phyloP scores from a whole-genome alignment of 768 basidiomycete species.

The Trametopsis cervina region DNA sequence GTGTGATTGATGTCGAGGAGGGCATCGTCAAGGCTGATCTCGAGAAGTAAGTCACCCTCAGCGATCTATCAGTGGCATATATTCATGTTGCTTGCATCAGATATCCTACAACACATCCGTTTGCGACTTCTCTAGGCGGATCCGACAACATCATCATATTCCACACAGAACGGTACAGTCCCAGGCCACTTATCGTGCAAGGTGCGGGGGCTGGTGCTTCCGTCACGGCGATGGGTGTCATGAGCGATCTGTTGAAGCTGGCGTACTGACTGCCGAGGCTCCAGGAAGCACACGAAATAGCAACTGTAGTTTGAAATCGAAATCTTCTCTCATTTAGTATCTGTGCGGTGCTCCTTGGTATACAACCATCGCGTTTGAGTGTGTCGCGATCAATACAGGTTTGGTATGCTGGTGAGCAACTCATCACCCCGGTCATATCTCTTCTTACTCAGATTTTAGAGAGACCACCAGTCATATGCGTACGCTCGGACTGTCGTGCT shows the following conservation, averaged over 20 bases:
- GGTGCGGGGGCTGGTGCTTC: slow-evolving; percentile 97
- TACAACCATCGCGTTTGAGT: too few relatives aligned
- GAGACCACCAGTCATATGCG: too few relatives aligned
- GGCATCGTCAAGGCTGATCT: slow-evolving; percentile 81
- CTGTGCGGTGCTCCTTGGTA: too few relatives aligned
- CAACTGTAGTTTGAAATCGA: too few relatives aligned
- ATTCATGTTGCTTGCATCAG: slow-evolving; percentile 32
- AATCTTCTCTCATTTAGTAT: too few relatives aligned
- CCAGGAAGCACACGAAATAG: too few relatives aligned
- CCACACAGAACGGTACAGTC: slow-evolving; percentile 87
- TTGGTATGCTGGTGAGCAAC: too few relatives aligned
- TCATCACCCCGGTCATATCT: too few relatives aligned
- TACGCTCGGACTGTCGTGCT: too few relatives aligned
- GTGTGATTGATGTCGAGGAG: slow-evolving; percentile 77
- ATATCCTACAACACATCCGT: slow-evolving; percentile 85
- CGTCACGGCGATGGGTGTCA: slow-evolving; percentile 97
- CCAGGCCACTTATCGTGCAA: slow-evolving; percentile 86
- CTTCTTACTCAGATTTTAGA: too few relatives aligned
- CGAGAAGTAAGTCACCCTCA: slow-evolving; percentile 57
- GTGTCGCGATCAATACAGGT: too few relatives aligned
- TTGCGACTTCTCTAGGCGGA: slow-evolving; percentile 92
- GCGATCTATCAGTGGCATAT: not conserved
- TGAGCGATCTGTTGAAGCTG: slow-evolving; percentile 73
- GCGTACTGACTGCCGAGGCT: slow-evolving; percentile 19
- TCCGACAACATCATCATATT: slow-evolving; percentile 99